Evolutionary conservation across 176 grass and related monocot species (phyloP).

Genomic region (Paspalum vaginatum): DNA sequence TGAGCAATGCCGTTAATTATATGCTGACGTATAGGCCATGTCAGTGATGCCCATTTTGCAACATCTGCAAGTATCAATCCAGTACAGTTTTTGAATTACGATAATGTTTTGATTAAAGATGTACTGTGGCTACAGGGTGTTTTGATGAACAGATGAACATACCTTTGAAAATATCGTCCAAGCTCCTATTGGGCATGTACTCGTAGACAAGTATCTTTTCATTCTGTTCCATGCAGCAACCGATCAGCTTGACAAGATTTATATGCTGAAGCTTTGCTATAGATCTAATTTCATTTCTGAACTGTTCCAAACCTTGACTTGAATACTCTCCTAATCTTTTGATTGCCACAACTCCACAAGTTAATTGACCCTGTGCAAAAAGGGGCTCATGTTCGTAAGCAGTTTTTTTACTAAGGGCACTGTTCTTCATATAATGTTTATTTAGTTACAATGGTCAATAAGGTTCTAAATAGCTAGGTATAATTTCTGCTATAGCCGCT

Average conservation of each 20-base stretch:
- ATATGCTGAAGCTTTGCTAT: constrained; percentile 53
- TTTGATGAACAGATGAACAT: not conserved
- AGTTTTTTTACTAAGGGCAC: not conserved
- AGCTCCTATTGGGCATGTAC: constrained; percentile 43
- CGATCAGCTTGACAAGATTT: constrained; percentile 55
- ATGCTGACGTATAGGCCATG: constrained; percentile 30
- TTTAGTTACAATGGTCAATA: not conserved
- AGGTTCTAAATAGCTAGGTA: too few relatives aligned
- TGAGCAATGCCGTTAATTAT: constrained; percentile 60
- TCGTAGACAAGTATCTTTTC: constrained; percentile 57
- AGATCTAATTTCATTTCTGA: constrained; percentile 57
- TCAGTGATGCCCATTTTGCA: constrained; percentile 4
- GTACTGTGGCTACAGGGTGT: not conserved
- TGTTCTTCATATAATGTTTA: not conserved
- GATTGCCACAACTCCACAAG: constrained; percentile 6
- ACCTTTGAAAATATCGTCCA: constrained; percentile 64
- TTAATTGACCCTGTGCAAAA: constrained; percentile 1
- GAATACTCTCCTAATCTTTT: constrained; percentile 43
- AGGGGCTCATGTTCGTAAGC: not conserved
- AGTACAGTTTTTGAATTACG: not conserved
- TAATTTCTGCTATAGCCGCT: too few relatives aligned
- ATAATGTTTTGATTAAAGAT: constrained; percentile 12
- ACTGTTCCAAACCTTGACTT: constrained; percentile 59
- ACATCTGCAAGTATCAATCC: constrained; percentile 12
- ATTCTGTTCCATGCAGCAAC: constrained; percentile 43